Evolutionary conservation across 2,329 filamentous ascomycete genomes (phyloP), one percentile per base, ranked within the genome.

Genomic region (Calonectria hongkongensis): DNA sequence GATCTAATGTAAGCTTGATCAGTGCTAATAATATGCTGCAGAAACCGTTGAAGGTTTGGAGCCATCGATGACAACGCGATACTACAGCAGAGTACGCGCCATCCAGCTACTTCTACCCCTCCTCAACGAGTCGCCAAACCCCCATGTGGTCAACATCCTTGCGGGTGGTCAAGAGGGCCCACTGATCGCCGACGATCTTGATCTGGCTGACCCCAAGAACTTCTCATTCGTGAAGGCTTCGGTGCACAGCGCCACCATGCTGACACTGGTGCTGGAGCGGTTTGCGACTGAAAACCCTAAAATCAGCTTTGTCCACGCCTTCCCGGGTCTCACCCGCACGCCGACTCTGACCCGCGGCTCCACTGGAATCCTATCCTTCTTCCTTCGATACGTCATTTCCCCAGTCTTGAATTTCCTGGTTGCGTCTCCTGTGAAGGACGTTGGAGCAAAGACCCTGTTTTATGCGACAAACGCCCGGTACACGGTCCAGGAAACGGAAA

Each of bases 21-120:
- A 4, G 6, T 58, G 7, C 45, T 54, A 51, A 66, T 51, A 62
- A 4, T n/a, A 1, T 16, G 21, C 3, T 0, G 0, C 54, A 89
- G 90, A 92, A 69, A 92, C 90, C 0, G 67, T 81, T 0, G 92
- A 93, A 81, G 89, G 88, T 6, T 83, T 93, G 0, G 86, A 90
- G 54, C 85, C 86, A 15, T 85, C 87, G 27, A 84, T 88, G 67
- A 84, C 88, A 5, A 85, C 92, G 9, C 86, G 86, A 50, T 91
- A 88, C 81, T 92, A 92, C 82, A 85, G 88, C 9, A 90, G 91
- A 30, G 86, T 89, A 70, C 88, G 89, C 51, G 89, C 92, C 77
- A 86, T 89, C 16, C 73, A 86, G 51, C 89, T 90, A 62, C 86
- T 93, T 1, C 86, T 92, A 2, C 91, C 91, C 0, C 85, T 88